Evolutionary conservation across 495 filamentous ascomycete genomes (phyloP).

Genomic region (Penicillium crystallinum): DNA sequence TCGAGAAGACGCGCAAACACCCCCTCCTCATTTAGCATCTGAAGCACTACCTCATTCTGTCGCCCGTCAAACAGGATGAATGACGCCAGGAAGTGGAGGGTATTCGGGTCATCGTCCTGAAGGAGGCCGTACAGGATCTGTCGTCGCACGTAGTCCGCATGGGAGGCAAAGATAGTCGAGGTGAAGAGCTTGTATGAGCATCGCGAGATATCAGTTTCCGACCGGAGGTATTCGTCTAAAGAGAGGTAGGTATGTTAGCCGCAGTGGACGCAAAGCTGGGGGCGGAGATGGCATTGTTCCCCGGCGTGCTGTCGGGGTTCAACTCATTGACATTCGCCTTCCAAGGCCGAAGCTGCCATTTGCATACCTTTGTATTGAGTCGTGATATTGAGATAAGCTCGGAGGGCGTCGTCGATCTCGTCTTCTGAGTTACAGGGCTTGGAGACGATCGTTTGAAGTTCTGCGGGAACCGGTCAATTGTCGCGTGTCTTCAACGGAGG

Average conservation of each 20-base stretch:
- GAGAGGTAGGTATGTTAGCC: neutral
- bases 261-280: neutral
- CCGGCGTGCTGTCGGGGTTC: neutral
- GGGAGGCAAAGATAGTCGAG: constrained; percentile 63
- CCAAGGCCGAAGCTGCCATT: neutral
- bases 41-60: constrained; percentile 69
- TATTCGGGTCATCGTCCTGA: constrained; percentile 79
- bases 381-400: constrained; percentile 75
- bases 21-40: constrained; percentile 80
- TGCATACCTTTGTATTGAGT: constrained; percentile 62
- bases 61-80: constrained; percentile 90
- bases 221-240: constrained; percentile 71
- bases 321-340: neutral
- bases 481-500: constrained; percentile 1
- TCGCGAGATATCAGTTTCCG: constrained; percentile 76
- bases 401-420: constrained; percentile 79
- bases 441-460: constrained; percentile 75
- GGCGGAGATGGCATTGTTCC: neutral
- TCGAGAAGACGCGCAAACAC: constrained; percentile 79
- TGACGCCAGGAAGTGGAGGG: constrained; percentile 75
- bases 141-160: constrained; percentile 82
- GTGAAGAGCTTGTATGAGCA: constrained; percentile 79
- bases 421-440: constrained; percentile 67
- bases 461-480: constrained; percentile 39
- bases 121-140: constrained; percentile 90